Percentiles rank a stretch among this genome's conserved stretches.
Conservation (phyloP, 2,329 filamentous ascomycete genomes). For the Penicillium frequentans region DNA sequence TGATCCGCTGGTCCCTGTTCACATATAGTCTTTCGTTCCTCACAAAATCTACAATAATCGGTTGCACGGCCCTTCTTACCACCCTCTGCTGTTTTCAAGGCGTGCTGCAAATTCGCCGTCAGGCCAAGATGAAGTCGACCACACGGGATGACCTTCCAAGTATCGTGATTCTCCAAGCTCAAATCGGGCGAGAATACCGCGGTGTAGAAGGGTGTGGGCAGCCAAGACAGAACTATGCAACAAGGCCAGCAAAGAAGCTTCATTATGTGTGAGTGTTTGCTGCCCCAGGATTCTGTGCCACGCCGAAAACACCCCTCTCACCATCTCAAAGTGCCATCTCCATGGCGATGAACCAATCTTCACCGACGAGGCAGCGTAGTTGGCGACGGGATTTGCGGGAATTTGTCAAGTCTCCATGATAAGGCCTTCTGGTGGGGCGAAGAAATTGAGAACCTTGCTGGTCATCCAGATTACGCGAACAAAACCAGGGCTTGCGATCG, state of each 20-base stretch:
- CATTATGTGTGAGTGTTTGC: not conserved
- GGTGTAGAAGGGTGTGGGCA: not conserved
- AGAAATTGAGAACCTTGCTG: conserved; percentile 7
- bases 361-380: conserved; percentile 4
- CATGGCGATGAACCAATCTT: conserved; percentile 10
- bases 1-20: not conserved
- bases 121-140: not conserved
- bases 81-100: not conserved
- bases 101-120: not conserved
- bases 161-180: not conserved
- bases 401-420: not conserved
- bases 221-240: not conserved
- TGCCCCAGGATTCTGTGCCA: conserved; percentile 12
- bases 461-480: conserved; percentile 13
- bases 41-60: not conserved
- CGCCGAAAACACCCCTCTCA: conserved; percentile 3
- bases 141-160: not conserved
- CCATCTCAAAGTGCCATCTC: not conserved
- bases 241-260: too few species aligned
- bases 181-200: not conserved
- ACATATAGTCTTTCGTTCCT: not conserved
- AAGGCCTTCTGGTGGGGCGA: not conserved
- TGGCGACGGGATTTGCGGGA: not conserved
- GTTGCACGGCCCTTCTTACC: not conserved
- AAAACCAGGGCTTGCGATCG: not conserved